Conservation (phyloP, 2,329 filamentous ascomycete genomes). For the Neopestalotiopsis rosae region DNA sequence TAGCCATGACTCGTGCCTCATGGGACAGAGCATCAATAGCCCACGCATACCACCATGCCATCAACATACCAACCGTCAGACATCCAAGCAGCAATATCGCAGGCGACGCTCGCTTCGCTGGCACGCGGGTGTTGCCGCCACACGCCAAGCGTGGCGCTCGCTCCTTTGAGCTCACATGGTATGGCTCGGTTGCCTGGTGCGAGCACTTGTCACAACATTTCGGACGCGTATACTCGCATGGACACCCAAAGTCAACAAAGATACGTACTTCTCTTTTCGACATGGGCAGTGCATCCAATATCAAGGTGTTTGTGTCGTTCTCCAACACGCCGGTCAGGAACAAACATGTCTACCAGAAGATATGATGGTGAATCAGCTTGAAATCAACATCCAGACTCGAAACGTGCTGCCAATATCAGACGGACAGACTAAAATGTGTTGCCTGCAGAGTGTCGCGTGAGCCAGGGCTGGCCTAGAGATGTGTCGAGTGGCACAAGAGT, state of each 20-base stretch:
- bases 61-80: not conserved
- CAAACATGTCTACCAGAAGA: too few relatives aligned
- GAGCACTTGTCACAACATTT: not conserved
- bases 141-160: not conserved
- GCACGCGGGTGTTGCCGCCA: not conserved
- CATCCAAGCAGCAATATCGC: not conserved
- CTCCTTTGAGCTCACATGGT: not conserved
- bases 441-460: too few relatives aligned
- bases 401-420: too few relatives aligned
- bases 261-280: not conserved
- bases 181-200: not conserved
- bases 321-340: not conserved
- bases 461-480: too few relatives aligned
- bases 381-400: too few relatives aligned
- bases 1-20: constrained; percentile 9
- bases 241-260: not conserved
- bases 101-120: not conserved
- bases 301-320: not conserved
- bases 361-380: too few relatives aligned
- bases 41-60: not conserved
- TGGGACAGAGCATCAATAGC: not conserved
- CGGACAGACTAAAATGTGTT: too few relatives aligned
- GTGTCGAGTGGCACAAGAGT: too few relatives aligned
- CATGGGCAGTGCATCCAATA: not conserved
- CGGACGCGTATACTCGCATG: not conserved